Base-by-base conservation (phyloP, 2,329 filamentous ascomycete species). In the Aspergillus persii region DNA sequence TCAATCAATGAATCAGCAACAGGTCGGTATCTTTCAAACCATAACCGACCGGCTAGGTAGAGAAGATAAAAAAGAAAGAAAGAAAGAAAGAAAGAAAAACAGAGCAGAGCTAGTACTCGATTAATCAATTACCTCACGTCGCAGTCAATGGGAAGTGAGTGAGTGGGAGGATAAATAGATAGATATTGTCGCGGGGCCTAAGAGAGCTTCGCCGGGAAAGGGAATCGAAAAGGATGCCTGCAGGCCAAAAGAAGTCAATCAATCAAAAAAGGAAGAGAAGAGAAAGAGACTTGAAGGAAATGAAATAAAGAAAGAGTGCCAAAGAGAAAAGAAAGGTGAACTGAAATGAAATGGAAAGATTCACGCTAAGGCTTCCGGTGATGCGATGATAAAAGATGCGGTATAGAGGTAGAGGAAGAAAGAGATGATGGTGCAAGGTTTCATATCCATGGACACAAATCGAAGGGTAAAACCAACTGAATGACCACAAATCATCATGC, bases 1-100 rank as follows among this genome's bases (percentile, higher is more conserved):
- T 23, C 18, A 55, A 62, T 65, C 58, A 71, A n/a, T n/a, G n/a
- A n/a, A 65, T 68, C 63, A 66, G 68, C 67, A 69, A 69, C 64
- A 71, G 70, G 18, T 23, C 18, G 18, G 67, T 72, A 72, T 72
- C 71, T 69, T 59, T 63, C 68, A 69, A 23, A 68, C 68, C 70
- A 65, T 66, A n/a, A 63, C 62, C 62, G 66, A 63, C 63, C 63
- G 65, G 65, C 61, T 57, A 60, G 51, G 18, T 23, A 23, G 18
- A 23, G 53, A 59, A 63, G 57, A 58, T 56, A 56, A 65, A 65
- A 49, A 61, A 36, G 52, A 63, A 64, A 54, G 59, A 63, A 59
- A 56, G 56, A 56, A 63, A 65, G 62, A 50, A 62, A 60, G 52
- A 61, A 55, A 50, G 61, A 39, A 53, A 63, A 64, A 53, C 36